Base-by-base conservation (phyloP, 1,284 basidiomycete genomes). In the Neolentinus lepideus region DNA sequence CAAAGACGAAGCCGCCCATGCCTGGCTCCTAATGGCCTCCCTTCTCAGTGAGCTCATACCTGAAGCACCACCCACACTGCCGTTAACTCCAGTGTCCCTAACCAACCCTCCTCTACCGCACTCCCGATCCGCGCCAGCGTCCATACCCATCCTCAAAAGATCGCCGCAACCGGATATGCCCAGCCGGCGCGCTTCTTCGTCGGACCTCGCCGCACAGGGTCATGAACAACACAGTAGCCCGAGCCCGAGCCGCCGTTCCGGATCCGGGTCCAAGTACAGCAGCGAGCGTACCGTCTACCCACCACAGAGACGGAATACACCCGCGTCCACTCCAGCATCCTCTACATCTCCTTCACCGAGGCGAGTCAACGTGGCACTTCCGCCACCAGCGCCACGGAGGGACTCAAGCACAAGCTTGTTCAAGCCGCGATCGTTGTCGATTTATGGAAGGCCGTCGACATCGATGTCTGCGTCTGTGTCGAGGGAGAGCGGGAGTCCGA, bases 11-110 rank as follows among this genome's bases (percentile, higher is more conserved):
- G 80, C 82, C 3, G 84, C 84, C 0, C 82, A 90, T 61, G 75
- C 79, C 1, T 93, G 91, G 91, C 62, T 81, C 14, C 71, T 91
- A 6, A 67, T 93, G 12, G 75, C 75, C 14, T 79, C 80, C 4
- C 73, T 87, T 1, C 70, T 92, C 21, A 74, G 69, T 0, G 74
- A 84, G 51, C 61, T 81, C 35, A 60, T 77, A 8, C 76, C 77
- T 8, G 61, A 64, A 21, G 50, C 54, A n/a, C 62, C 69, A 2
- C 63, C 65, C 19, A 65, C 65, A 0, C 62, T 62, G 3, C 62
- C 69, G 4, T 59, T 59, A 45, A 66, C 62, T 12, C 63, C 62
- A 21, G 58, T 59, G 19, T 62, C 57, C 0, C 45, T 56, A 6
- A 31, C 55, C 3, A 63, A 59, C 26, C 63, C 69, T 4, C 63